Conservation (phyloP, 2,329 filamentous ascomycete species). For the Lachnellula hyalina region DNA sequence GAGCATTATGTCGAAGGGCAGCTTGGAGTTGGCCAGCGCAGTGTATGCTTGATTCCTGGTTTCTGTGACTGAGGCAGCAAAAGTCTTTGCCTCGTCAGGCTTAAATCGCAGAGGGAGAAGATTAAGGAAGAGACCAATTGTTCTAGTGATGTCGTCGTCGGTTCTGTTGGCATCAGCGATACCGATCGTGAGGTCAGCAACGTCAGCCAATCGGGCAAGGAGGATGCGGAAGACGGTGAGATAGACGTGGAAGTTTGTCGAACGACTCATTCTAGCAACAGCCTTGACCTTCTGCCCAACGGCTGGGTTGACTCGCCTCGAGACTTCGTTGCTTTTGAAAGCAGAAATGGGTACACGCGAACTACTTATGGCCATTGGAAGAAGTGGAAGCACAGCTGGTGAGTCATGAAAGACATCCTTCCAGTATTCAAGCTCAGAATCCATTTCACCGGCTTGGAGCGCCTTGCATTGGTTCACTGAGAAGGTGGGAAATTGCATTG, state of each 20-base stretch:
- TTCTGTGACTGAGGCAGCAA: slow-evolving; percentile 29
- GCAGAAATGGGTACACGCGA: slow-evolving; percentile 19
- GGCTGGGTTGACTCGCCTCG: slow-evolving; percentile 12
- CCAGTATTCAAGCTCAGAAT: slow-evolving; percentile 35
- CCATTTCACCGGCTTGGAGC: slow-evolving; percentile 26
- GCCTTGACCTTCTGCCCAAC: slow-evolving; percentile 13
- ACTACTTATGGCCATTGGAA: slow-evolving; percentile 27
- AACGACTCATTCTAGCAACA: not conserved
- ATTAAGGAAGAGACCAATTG: slow-evolving; percentile 44
- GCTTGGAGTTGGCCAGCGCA: slow-evolving; percentile 13
- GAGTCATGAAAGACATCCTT: slow-evolving; percentile 19
- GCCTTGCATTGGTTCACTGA: slow-evolving; percentile 29
- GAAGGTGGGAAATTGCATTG: slow-evolving; percentile 35
- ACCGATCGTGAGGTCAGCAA: slow-evolving; percentile 41
- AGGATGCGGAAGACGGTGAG: slow-evolving; percentile 37
- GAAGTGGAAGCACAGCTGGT: slow-evolving; percentile 30
- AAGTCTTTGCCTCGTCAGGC: slow-evolving; percentile 18
- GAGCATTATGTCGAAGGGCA: slow-evolving; percentile 15
- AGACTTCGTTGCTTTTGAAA: slow-evolving; percentile 18
- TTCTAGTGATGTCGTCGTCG: slow-evolving; percentile 31
- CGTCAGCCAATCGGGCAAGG: slow-evolving; percentile 32
- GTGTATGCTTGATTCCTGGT: slow-evolving; percentile 9
- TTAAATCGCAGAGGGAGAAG: slow-evolving; percentile 41
- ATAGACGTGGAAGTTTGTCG: slow-evolving; percentile 39
- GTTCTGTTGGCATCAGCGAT: slow-evolving; percentile 40